Evolutionary conservation across 768 basidiomycete species (phyloP), one percentile per base, ranked within the genome.

Genomic region (Calocera viscosa): DNA sequence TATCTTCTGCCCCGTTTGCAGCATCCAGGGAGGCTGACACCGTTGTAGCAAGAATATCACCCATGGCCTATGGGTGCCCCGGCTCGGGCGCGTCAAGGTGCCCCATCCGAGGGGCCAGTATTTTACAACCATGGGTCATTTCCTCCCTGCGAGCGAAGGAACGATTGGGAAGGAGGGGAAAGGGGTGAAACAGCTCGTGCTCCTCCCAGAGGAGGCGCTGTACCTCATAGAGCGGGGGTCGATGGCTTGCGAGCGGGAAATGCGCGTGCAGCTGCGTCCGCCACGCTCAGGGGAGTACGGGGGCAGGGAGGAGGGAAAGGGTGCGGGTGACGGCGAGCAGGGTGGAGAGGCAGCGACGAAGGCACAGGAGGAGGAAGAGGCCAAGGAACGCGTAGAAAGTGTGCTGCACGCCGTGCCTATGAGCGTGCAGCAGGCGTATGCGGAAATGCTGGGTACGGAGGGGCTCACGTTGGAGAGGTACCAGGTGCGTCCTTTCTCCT

Each of bases 171-270:
- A 7, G 7, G 43, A 47, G 76, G 69, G 69, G 63, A 49, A 65
- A 65, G 72, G n/a, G 68, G 72, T 28, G 16, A 91, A 87, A 74
- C 78, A 86, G 30, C 78, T 91, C 19, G 93, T 97, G 72, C 80
- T 99, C 0, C 81, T 99, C 1, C 96, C 96, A 0, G 96, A 99
- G 77, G 96, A 99, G 78, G 85, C 91, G 0, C 81, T 99, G 19
- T 98, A 97, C 78, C 83, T 98, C 34, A 82, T 95, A 49, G 96
- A 98, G 76, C 80, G 94, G 47, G 95, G 96, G 0, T 82, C 88
- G 1, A 77, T 97, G 69, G 89, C 90, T 69, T 93, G 93, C 72
- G 93, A 88, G 83, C 88, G 86, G 72, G 79, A 84, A 68, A 72
- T 73, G 26, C 76, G 72, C 73, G 33, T 64, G 32, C 41, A 0